A percentile compares a stretch with the other conserved stretches of the same genome.
Conservation (phyloP, 352 stramenopile species). For the Pseudoperonospora humuli region DNA sequence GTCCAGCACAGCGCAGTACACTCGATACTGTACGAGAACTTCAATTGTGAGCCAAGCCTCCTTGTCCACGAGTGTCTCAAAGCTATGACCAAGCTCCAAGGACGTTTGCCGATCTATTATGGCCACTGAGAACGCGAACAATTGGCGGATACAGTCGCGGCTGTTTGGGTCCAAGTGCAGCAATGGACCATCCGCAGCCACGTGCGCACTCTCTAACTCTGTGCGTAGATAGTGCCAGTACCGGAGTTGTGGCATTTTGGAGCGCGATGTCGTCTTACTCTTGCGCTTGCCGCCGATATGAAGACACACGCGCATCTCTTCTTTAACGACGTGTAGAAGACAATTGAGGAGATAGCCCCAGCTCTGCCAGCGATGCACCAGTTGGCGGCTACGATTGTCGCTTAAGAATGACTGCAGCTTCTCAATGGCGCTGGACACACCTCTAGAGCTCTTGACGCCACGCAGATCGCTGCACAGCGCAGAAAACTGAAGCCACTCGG, state of each 20-base stretch:
- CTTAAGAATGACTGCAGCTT: constrained; percentile 45
- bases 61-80: constrained; percentile 47
- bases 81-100: constrained; percentile 15
- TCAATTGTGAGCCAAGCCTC: constrained; percentile 62
- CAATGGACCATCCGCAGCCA: constrained; percentile 31
- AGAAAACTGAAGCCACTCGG: constrained; percentile 42
- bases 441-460: constrained; percentile 30
- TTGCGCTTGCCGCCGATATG: constrained; percentile 12
- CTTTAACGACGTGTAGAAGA: constrained; percentile 40
- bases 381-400: constrained; percentile 35
- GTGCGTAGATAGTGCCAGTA: constrained; percentile 59
- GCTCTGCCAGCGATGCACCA: constrained; percentile 63
- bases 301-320: constrained; percentile 41
- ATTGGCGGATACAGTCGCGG: constrained; percentile 42
- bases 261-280: constrained; percentile 20
- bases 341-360: constrained; percentile 56
- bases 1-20: constrained; percentile 62
- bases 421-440: constrained; percentile 23
- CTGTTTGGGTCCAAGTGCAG: constrained; percentile 73
- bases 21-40: constrained; percentile 43
- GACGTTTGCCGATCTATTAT: constrained; percentile 37
- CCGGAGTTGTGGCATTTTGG: constrained; percentile 30
- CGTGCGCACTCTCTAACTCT: constrained; percentile 51
- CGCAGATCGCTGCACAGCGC: constrained; percentile 36
- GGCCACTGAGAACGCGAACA: constrained; percentile 44